Base-by-base conservation (phyloP, 2,329 filamentous ascomycete genomes). In the Dothistroma septosporum region DNA sequence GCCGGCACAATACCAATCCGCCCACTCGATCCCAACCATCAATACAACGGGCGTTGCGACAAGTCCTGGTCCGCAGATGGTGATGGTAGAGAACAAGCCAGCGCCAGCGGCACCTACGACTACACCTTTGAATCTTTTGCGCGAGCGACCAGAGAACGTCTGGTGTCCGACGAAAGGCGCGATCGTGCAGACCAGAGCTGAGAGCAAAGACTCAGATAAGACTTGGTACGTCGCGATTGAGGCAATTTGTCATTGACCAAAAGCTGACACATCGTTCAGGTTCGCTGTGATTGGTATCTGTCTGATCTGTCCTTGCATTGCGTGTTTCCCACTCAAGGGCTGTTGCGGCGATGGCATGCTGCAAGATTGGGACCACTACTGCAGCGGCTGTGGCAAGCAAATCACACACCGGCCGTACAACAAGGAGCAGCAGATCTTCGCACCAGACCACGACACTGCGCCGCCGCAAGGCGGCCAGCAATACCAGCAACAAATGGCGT, bases 331-430 rank as follows among this genome's bases (percentile, higher is more conserved):
- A 28, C 33, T 62, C n/a, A 62, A 62, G 33, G 52, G 55, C 16
- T 61, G 60, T 24, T 61, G 60, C n/a, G 55, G 60, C 11, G 60
- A 53, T 16, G 60, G 56, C 4, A 61, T 61, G 60, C 47, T 61
- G 7, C 60, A 62, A 31, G 55, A 62, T 31, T 62, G 60, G 60
- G 60, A 62, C 28, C 60, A 62, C 4, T 62, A 59, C n/a, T 62
- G 60, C 46, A 62, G 56, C 19, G 60, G 60, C 21, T 64, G 59
- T 41, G 59, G 62, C 6, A 61, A 61, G 35, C 59, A 64, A 14
- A 50, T 64, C 24, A 59, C 62, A 19, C 62, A 64, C 49, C 46
- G 50, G 11, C 56, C 57, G 12, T 61, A 57, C 32, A 60, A 61
- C 28, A 49, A 59, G 28, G 53, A 62, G 33, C 52, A 57, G 19